A percentile compares a stretch with the other conserved stretches of the same genome.
Conservation (phyloP, 2,329 filamentous ascomycete species). For the Xylariaceae sp. region DNA sequence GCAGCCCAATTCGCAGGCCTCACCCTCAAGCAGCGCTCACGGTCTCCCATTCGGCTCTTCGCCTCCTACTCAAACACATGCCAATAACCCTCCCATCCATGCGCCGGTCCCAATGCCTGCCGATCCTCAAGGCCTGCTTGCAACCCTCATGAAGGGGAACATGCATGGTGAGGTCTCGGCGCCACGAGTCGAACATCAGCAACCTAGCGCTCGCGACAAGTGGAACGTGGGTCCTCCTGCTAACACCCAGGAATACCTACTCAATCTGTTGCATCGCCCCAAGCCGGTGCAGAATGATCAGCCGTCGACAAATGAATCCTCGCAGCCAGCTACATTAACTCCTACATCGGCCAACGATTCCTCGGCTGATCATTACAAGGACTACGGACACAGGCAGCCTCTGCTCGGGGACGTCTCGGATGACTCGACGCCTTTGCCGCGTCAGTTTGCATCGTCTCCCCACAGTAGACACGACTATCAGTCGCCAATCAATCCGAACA, state of each 20-base stretch:
- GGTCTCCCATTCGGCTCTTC: conserved; percentile 22
- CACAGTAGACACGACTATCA: conserved; percentile 26
- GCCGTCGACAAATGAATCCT: conserved; percentile 37
- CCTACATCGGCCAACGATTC: conserved; percentile 39
- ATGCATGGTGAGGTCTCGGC: conserved; percentile 42
- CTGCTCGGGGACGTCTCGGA: conserved; percentile 23
- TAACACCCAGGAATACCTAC: conserved; percentile 77
- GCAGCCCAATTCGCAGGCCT: conserved; percentile 29
- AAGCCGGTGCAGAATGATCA: conserved; percentile 58
- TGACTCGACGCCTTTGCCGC: conserved; percentile 26
- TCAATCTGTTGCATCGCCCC: conserved; percentile 77
- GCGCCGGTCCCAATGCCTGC: conserved; percentile 52
- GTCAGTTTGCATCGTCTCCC: conserved; percentile 26
- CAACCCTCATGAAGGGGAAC: conserved; percentile 55
- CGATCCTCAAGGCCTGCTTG: conserved; percentile 53
- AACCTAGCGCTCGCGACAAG: conserved; percentile 25
- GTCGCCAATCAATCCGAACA: conserved; percentile 27
- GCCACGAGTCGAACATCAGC: conserved; percentile 32
- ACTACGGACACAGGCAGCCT: conserved; percentile 22
- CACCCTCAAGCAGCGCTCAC: conserved; percentile 23
- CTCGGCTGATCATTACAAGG: conserved; percentile 26
- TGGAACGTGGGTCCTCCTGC: conserved; percentile 50
- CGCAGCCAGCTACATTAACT: conserved; percentile 40
- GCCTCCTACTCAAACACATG: conserved; percentile 20
- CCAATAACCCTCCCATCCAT: conserved; percentile 41